phyloP scores from a whole-genome alignment of 345 rosid genomes.

The Cardamine occulta region DNA sequence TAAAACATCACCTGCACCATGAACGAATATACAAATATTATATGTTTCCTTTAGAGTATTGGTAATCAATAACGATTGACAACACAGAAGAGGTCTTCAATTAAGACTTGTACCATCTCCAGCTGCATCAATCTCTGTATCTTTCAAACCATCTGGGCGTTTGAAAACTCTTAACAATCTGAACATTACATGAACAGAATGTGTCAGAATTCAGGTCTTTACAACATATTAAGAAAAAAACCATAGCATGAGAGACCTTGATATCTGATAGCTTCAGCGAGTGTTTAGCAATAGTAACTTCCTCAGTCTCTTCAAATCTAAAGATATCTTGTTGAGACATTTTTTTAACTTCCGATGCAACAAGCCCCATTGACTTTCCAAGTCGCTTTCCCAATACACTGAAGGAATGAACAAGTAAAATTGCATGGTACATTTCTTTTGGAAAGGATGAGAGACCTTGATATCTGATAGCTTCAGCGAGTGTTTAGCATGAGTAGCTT shows the following conservation, averaged over 20 bases:
- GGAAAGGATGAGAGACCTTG: slow-evolving; percentile 57
- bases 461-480: slow-evolving; percentile 70
- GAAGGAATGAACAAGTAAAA: slow-evolving; percentile 36
- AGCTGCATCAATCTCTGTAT: slow-evolving; percentile 80
- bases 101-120: slow-evolving; percentile 66
- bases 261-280: slow-evolving; percentile 70
- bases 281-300: slow-evolving; percentile 74
- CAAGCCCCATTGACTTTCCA: slow-evolving; percentile 87
- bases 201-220: neutral
- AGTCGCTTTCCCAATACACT: slow-evolving; percentile 88
- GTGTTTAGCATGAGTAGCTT: slow-evolving; percentile 73
- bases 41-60: slow-evolving; percentile 3
- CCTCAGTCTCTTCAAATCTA: slow-evolving; percentile 71
- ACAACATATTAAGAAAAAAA: slow-evolving; percentile 11
- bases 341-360: slow-evolving; percentile 79
- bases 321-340: slow-evolving; percentile 83
- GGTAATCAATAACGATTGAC: neutral
- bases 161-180: slow-evolving; percentile 87
- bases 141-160: slow-evolving; percentile 75
- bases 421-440: slow-evolving; percentile 9
- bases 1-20: slow-evolving; percentile 79
- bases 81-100: neutral
- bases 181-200: slow-evolving; percentile 24
- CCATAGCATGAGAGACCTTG: slow-evolving; percentile 57
- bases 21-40: neutral